These are phyloP conservation scores for Russula sp. DNA, from an alignment of 768 basidiomycete genomes.

Conservation along the genomic window DNA sequence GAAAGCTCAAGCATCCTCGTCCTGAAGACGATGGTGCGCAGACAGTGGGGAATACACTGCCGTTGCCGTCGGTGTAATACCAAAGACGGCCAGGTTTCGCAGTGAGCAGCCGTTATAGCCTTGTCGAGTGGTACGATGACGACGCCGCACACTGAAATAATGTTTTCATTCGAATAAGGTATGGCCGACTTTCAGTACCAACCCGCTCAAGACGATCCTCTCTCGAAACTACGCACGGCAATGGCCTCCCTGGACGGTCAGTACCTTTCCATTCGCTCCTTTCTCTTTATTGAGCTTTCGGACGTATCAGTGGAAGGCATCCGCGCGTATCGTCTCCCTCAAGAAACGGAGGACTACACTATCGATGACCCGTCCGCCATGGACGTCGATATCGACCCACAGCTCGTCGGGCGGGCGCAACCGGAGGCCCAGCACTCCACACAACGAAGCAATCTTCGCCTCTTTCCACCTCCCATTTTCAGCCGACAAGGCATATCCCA, in stretches of 20 bases:
- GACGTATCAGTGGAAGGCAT: constrained; percentile 63
- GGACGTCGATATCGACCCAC: constrained; percentile 50
- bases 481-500: constrained; percentile 77
- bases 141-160: background rate
- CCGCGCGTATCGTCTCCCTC: constrained; percentile 62
- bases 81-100: constrained; percentile 85
- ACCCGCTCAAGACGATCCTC: constrained; percentile 67
- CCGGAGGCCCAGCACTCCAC: constrained; percentile 26
- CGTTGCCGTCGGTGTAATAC: constrained; percentile 68
- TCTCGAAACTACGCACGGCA: constrained; percentile 63
- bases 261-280: constrained; percentile 27
- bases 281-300: background rate
- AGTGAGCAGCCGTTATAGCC: constrained; percentile 48
- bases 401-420: constrained; percentile 32
- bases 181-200: constrained; percentile 94
- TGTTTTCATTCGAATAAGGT: constrained; percentile 44
- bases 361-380: constrained; percentile 38
- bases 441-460: constrained; percentile 57
- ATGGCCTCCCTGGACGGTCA: constrained; percentile 84
- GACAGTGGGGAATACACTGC: constrained; percentile 64
- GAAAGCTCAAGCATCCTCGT: constrained; percentile 50
- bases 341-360: constrained; percentile 63
- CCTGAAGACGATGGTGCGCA: constrained; percentile 29
- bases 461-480: constrained; percentile 89
- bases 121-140: background rate